Conservation (phyloP, 2,329 filamentous ascomycete species). For the Stemphylium lycopersici region DNA sequence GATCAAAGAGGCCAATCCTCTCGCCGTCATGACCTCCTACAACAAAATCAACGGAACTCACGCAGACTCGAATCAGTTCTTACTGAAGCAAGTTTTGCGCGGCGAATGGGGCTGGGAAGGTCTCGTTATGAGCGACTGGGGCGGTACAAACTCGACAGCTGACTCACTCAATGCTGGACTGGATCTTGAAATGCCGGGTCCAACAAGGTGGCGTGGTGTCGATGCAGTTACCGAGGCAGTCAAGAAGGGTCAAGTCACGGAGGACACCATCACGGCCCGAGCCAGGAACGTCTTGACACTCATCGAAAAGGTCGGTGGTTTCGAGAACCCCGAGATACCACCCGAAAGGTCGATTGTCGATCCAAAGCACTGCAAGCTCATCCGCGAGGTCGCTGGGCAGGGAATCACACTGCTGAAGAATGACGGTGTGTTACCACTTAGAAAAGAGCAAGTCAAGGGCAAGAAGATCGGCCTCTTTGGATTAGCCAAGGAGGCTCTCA, state of each 20-base stretch:
- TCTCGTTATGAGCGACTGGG: constrained; percentile 71
- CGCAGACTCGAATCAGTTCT: constrained; percentile 67
- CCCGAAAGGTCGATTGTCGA: constrained; percentile 68
- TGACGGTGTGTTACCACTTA: constrained; percentile 67
- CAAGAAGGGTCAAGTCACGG: constrained; percentile 57
- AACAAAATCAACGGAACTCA: constrained; percentile 76
- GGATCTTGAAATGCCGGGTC: constrained; percentile 49
- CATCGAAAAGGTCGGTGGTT: constrained; percentile 70
- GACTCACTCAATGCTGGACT: constrained; percentile 46
- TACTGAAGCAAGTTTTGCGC: constrained; percentile 71
- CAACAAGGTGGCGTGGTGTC: constrained; percentile 71
- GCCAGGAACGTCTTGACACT: constrained; percentile 58
- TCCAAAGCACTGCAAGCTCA: constrained; percentile 63
- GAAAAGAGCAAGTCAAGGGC: constrained; percentile 59
- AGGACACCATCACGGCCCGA: constrained; percentile 39
- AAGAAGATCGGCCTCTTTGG: constrained; percentile 74
- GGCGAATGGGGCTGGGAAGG: constrained; percentile 76
- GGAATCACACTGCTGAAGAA: constrained; percentile 77
- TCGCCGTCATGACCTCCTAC: constrained; percentile 75
- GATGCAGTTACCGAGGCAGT: constrained; percentile 62
- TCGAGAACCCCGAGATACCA: constrained; percentile 63
- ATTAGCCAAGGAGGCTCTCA: constrained; percentile 60
- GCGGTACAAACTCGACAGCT: constrained; percentile 45
- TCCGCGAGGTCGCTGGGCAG: constrained; percentile 69
- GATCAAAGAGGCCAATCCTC: constrained; percentile 71